These are phyloP conservation scores for Mycena vulgaris DNA, from an alignment of 768 basidiomycete species.

Conservation along the genomic window DNA sequence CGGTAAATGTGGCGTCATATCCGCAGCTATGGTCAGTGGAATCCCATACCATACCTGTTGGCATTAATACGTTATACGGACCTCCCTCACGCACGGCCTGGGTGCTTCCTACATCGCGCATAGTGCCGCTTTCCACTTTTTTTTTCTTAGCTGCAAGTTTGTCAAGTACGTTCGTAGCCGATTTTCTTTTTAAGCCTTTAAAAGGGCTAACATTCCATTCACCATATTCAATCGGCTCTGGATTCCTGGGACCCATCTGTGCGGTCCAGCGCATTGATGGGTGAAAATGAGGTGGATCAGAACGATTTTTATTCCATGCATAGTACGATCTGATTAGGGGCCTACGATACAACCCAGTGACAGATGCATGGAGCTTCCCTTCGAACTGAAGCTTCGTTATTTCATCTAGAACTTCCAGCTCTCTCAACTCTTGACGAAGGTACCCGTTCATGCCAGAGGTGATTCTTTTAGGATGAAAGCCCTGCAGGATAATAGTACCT, in stretches of 20 bases:
- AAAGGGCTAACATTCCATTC: background rate
- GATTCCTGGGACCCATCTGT: background rate
- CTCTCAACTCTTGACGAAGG: slow-evolving; percentile 52
- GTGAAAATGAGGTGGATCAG: background rate
- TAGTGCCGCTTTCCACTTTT: too few species aligned
- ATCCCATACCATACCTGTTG: background rate
- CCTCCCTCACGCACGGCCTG: background rate
- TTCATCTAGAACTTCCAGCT: slow-evolving; percentile 53
- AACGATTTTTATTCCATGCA: background rate
- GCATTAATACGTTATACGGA: too few species aligned
- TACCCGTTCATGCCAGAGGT: slow-evolving; percentile 43
- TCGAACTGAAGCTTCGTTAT: slow-evolving; percentile 40
- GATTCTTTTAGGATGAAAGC: slow-evolving; percentile 44
- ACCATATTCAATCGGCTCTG: background rate
- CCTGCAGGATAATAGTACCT: slow-evolving; percentile 46
- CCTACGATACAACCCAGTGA: background rate
- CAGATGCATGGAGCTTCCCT: background rate
- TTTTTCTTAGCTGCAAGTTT: too few species aligned
- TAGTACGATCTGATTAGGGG: background rate
- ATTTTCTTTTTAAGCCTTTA: background rate
- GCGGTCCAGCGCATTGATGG: background rate
- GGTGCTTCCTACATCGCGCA: too few species aligned
- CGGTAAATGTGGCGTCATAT: background rate
- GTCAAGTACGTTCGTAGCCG: background rate
- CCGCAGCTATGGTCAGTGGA: background rate